Percentiles rank a stretch among this genome's conserved stretches.
These are phyloP conservation scores for Cyberlindnera euphorbiiphila DNA, from an alignment of 805 yeast genomes.

Conservation along the genomic window DNA sequence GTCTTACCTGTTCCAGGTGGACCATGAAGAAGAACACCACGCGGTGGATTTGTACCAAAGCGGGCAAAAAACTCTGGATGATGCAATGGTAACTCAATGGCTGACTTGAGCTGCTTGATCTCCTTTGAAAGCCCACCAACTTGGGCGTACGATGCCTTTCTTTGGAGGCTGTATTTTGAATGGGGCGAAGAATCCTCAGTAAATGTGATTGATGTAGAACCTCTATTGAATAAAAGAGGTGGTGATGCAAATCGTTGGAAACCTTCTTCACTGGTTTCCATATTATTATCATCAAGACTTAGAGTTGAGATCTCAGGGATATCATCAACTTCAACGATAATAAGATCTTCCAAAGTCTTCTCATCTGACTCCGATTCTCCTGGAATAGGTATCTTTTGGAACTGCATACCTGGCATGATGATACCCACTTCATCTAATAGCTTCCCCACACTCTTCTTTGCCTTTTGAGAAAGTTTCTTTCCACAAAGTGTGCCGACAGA, in stretches of 20 bases:
- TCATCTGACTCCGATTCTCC: slow-evolving; percentile 19
- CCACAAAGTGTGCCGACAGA: slow-evolving; percentile 31
- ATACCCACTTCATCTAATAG: slow-evolving; percentile 53
- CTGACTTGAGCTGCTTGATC: slow-evolving; percentile 54
- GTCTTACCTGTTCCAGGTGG: slow-evolving; percentile 98
- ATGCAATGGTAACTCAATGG: slow-evolving; percentile 76
- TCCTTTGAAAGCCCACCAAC: slow-evolving; percentile 80
- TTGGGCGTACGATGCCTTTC: slow-evolving; percentile 40
- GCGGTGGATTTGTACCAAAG: slow-evolving; percentile 88
- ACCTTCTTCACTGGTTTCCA: slow-evolving; percentile 13
- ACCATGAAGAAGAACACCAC: slow-evolving; percentile 92
- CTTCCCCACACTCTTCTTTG: slow-evolving; percentile 37
- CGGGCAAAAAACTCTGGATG: slow-evolving; percentile 72
- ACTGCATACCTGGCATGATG: slow-evolving; percentile 51
- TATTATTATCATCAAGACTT: slow-evolving; percentile 27
- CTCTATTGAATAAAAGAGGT: slow-evolving; percentile 41
- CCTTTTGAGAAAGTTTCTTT: slow-evolving; percentile 17
- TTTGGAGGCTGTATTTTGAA: slow-evolving; percentile 43
- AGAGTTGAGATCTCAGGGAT: slow-evolving; percentile 39
- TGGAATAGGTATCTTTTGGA: slow-evolving; percentile 26
- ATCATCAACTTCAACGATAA: slow-evolving; percentile 29
- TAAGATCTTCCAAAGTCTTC: slow-evolving; percentile 14
- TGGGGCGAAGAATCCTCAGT: slow-evolving; percentile 27
- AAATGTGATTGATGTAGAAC: slow-evolving; percentile 28
- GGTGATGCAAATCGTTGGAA: slow-evolving; percentile 39